Base-by-base conservation (phyloP, 2,329 filamentous ascomycete species). In the Epichloe aotearoae region DNA sequence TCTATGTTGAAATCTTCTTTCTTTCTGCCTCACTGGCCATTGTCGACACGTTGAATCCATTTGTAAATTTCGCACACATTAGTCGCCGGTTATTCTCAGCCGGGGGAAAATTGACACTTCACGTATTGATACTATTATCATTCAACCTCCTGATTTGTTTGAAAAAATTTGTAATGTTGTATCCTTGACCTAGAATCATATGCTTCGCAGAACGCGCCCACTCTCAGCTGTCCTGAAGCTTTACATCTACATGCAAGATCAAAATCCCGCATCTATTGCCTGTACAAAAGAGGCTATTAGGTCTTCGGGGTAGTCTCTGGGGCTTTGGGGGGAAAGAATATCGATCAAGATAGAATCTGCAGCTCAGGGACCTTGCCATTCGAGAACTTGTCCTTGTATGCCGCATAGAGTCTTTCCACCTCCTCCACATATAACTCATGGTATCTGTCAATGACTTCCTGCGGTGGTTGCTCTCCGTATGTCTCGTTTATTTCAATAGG, bases 391-490 rank as follows among this genome's bases (percentile, higher is more conserved):
- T 88, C 84, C 70, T 89, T 90, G 74, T 87, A 88, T 37, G 78
- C 73, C 48, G 88, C 77, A 83, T 86, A 93, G 19, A 91, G 69
- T 54, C 79, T 76, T 69, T 80, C 69, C 53, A 93, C 65, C 69
- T 91, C 91, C 30, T 76, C 70, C 1, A 93, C 77, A 66, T 98
- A 98, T 57, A 82, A 69, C 20, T 73, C 74, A 66, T 97, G 93
- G 53, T 96, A 73, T 57, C 84, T 71, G 61, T 95, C 84, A 54
- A 97, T 82, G 58, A 95, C 88, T 7, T 74, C 75, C 53, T 84
- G 79, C 23, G 83, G 77, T 1, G 91, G 86, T 54, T 82, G 79
- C 36, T 61, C 56, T n/a, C 63, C 65, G 41, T 77, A 70, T 19
- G 75, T 69, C 54, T 76, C 75, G 47, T 77, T 70, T 5, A 95